A percentile compares a stretch with the other conserved stretches of the same genome.
Evolutionary conservation across 2,329 filamentous ascomycete species (phyloP).

Genomic region (Claviceps citrina): DNA sequence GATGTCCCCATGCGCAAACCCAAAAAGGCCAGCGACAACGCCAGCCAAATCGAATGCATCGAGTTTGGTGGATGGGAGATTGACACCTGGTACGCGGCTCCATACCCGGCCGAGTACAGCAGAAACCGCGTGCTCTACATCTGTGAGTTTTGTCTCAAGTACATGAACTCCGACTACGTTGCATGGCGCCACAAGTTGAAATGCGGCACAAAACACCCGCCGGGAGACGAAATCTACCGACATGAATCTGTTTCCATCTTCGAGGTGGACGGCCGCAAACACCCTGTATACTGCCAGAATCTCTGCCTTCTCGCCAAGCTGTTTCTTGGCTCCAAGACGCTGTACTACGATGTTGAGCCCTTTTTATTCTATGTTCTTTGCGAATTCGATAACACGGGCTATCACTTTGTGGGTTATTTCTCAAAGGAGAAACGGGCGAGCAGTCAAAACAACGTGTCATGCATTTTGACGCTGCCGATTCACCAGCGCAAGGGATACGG

Average conservation of each 20-base stretch:
- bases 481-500: conserved; percentile 96
- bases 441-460: conserved; percentile 94
- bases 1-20: conserved; percentile 47
- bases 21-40: conserved; percentile 66
- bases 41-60: conserved; percentile 96
- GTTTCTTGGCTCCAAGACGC: conserved; percentile 94
- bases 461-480: conserved; percentile 88
- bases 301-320: conserved; percentile 90
- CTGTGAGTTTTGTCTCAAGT: conserved; percentile 97
- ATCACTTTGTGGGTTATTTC: conserved; percentile 98
- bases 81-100: conserved; percentile 96
- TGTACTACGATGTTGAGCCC: conserved; percentile 95
- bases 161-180: conserved; percentile 98
- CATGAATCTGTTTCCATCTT: conserved; percentile 86
- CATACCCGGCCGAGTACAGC: conserved; percentile 96
- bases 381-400: conserved; percentile 79
- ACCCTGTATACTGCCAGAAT: conserved; percentile 97
- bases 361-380: conserved; percentile 97
- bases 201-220: conserved; percentile 89
- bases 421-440: conserved; percentile 94
- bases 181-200: conserved; percentile 97
- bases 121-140: conserved; percentile 95
- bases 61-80: conserved; percentile 97
- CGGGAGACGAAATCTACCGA: conserved; percentile 94
- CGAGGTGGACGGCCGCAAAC: conserved; percentile 91